Base-by-base conservation (phyloP, 2,329 filamentous ascomycete species). In the Fusarium temperatum region DNA sequence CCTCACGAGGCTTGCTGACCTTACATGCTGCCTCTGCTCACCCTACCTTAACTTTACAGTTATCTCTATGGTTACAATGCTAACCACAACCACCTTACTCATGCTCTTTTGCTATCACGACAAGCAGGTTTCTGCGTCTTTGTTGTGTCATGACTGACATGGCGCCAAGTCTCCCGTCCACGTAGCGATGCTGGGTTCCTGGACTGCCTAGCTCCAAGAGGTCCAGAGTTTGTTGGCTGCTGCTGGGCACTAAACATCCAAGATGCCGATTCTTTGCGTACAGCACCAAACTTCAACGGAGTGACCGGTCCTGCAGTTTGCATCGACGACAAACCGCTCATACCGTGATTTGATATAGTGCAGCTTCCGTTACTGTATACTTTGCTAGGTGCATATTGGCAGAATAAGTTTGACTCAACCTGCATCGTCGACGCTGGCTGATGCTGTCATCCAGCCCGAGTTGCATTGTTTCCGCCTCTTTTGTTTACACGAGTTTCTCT, bases 111-210 rank as follows among this genome's bases (percentile, higher is more conserved):
- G 36, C 62, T 68, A 69, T 59, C 61, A 66, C 56, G 67, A 44
- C 60, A 69, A 72, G 72, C 67, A 74, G 68, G 66, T 67, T 66
- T 70, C 65, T 75, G 70, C 68, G 48, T 55, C 54, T 75, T 75
- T 63, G 38, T 63, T 67, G 56, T 72, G 63, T 48, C 66, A 66
- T 75, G 62, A 55, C 68, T 60, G 55, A 50, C 51, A 70, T 75
- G 69, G 69, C 48, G 73, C 66, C 72, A 73, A 75, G 58, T 66
- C 47, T 51, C 60, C 42, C 35, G 45, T 53, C 63, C 72, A 75
- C 63, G 74, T 74, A 74, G 63, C 66, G 67, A 18, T 63, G 58
- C 69, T 65, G 41, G 68, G 64, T 75, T 66, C 68, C 64, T 66
- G 55, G 58, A 63, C 42, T 71, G 62, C 42, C 51, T 63, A 62